Conservation (phyloP, 116 monocot species). For the Iris pallida region DNA sequence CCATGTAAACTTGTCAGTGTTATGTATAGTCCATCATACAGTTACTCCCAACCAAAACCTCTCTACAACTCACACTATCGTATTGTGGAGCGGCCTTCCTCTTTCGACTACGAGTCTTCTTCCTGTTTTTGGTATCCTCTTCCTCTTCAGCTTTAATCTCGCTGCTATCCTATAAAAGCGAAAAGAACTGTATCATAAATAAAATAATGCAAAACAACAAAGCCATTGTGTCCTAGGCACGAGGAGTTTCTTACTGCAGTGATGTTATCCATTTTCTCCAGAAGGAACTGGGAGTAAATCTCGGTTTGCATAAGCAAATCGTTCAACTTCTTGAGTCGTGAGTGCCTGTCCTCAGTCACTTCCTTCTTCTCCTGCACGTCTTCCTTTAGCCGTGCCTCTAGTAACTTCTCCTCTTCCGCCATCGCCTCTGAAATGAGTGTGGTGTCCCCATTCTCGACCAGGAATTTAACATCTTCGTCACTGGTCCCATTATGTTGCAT, state of each 20-base stretch:
- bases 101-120: conserved; percentile 20
- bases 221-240: background rate
- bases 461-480: too few species aligned
- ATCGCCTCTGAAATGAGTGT: conserved; percentile 11
- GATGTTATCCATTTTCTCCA: conserved; percentile 56
- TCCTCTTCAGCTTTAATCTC: conserved; percentile 5
- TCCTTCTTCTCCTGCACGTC: background rate
- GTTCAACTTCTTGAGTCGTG: conserved; percentile 37
- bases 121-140: background rate
- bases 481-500: too few species aligned
- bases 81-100: conserved; percentile 31
- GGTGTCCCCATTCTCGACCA: conserved; percentile 8
- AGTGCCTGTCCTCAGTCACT: too few species aligned
- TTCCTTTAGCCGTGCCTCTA: background rate
- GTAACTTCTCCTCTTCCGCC: conserved; percentile 10
- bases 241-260: conserved; percentile 14
- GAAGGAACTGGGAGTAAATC: conserved; percentile 47
- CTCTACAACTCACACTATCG: conserved; percentile 25
- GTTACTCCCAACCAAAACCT: too few species aligned
- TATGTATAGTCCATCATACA: too few species aligned
- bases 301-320: conserved; percentile 52
- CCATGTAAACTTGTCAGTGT: too few species aligned
- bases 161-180: conserved; percentile 6
- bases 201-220: background rate
- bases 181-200: too few species aligned